Conservation (phyloP, 805 yeast genomes). For the Vanderwaltozyma tropicalis region DNA sequence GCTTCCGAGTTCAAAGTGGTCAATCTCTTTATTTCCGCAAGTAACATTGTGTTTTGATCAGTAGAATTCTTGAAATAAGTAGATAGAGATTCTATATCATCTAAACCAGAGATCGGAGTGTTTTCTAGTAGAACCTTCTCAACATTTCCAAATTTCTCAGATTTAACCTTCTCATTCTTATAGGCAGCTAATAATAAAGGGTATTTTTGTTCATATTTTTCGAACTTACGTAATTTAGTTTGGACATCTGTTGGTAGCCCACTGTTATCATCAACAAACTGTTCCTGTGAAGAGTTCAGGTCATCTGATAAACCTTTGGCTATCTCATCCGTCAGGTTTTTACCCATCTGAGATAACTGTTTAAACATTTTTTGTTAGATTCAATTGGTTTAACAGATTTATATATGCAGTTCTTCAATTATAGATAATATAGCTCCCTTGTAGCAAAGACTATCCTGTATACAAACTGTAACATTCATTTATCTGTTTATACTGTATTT, state of each 20-base stretch:
- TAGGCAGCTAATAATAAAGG: constrained; percentile 80
- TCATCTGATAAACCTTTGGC: constrained; percentile 33
- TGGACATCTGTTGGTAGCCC: constrained; percentile 48
- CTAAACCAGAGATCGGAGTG: constrained; percentile 69
- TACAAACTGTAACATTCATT: no score
- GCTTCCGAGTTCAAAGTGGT: constrained; percentile 10
- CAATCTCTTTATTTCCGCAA: constrained; percentile 51
- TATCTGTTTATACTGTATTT: neutral
- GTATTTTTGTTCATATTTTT: constrained; percentile 82
- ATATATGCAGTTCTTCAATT: neutral
- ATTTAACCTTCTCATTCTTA: constrained; percentile 63
- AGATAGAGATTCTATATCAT: constrained; percentile 60
- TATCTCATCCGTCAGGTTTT: constrained; percentile 54
- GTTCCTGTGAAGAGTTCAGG: constrained; percentile 8
- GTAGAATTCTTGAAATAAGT: constrained; percentile 58
- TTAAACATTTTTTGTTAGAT: constrained; percentile 36
- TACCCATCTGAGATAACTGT: constrained; percentile 50
- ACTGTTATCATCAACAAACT: constrained; percentile 24
- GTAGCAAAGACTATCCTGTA: no score
- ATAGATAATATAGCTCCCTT: no score
- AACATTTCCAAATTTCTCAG: constrained; percentile 47
- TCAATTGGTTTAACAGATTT: neutral
- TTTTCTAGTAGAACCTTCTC: constrained; percentile 64
- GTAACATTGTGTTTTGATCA: constrained; percentile 49
- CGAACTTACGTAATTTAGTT: constrained; percentile 59